These are phyloP conservation scores for Puccinellia tenuiflora DNA, from an alignment of 176 grass and related monocot genomes.

Conservation along the genomic window DNA sequence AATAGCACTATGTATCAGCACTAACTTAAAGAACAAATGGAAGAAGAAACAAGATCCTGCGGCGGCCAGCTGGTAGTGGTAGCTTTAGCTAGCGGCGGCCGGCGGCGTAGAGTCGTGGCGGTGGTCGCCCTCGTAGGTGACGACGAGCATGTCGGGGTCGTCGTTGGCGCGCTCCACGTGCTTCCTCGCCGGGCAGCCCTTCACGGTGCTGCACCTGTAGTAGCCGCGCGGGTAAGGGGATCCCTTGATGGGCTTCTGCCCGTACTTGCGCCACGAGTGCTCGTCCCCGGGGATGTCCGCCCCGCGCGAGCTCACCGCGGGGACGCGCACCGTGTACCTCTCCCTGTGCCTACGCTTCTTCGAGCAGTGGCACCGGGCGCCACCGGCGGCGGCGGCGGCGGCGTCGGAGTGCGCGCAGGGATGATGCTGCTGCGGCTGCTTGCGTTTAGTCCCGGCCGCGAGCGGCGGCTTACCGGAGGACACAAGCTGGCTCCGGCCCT, in stretches of 20 bases:
- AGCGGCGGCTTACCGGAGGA: conserved; percentile 58
- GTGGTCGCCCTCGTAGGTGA: conserved; percentile 84
- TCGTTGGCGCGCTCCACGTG: conserved; percentile 82
- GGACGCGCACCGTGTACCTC: conserved; percentile 45
- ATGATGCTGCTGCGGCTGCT: not conserved
- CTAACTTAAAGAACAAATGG: not conserved
- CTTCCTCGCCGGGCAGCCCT: conserved; percentile 76
- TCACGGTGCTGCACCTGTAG: conserved; percentile 70
- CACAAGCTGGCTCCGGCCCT: conserved; percentile 37
- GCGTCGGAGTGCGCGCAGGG: conserved; percentile 10
- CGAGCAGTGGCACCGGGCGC: conserved; percentile 73
- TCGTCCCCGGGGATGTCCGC: conserved; percentile 69
- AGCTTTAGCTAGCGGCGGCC: not conserved
- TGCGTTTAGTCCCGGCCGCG: conserved; percentile 29
- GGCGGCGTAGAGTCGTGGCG: conserved; percentile 23
- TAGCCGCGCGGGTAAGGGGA: conserved; percentile 80
- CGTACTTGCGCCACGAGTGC: conserved; percentile 76
- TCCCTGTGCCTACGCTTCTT: conserved; percentile 46
- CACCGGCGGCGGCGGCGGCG: not conserved
- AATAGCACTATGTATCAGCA: not conserved
- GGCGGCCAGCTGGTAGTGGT: not conserved
- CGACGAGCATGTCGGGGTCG: conserved; percentile 64
- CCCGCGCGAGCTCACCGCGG: conserved; percentile 23
- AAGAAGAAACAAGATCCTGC: not conserved
- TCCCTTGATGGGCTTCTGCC: conserved; percentile 82